These are phyloP conservation scores for Trametes pubescens DNA, from an alignment of 1,284 basidiomycete species.

Conservation along the genomic window DNA sequence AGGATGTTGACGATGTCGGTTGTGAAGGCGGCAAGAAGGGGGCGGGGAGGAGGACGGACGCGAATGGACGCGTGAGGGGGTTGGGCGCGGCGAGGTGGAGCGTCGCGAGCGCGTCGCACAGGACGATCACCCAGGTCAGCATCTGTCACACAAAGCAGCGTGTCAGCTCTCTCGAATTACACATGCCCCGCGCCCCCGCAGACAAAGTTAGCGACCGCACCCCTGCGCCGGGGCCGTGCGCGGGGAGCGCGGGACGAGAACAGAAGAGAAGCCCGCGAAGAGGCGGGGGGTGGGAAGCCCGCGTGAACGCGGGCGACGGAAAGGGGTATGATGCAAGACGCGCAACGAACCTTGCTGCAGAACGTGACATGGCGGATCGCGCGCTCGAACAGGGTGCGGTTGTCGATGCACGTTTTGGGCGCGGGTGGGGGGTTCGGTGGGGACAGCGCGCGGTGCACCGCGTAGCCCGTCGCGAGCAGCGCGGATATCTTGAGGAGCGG, in stretches of 20 bases:
- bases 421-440: constrained; percentile 40
- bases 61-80: constrained; percentile 24
- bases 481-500: constrained; percentile 35
- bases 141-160: constrained; percentile 26
- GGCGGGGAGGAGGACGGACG: constrained; percentile 26
- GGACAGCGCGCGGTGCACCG: constrained; percentile 40
- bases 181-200: neutral
- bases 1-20: neutral
- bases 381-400: constrained; percentile 42
- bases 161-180: neutral
- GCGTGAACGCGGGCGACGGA: constrained; percentile 7
- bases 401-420: constrained; percentile 36
- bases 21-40: constrained; percentile 9
- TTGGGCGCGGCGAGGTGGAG: constrained; percentile 33
- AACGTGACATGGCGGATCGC: constrained; percentile 42
- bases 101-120: constrained; percentile 38
- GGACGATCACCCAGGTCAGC: constrained; percentile 39
- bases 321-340: neutral
- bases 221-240: neutral
- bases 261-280: neutral
- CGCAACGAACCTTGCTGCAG: constrained; percentile 40
- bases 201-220: constrained; percentile 15
- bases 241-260: neutral
- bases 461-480: constrained; percentile 37
- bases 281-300: neutral